phyloP scores from a whole-genome alignment of 331 rosid species.

The Malus hybrid region DNA sequence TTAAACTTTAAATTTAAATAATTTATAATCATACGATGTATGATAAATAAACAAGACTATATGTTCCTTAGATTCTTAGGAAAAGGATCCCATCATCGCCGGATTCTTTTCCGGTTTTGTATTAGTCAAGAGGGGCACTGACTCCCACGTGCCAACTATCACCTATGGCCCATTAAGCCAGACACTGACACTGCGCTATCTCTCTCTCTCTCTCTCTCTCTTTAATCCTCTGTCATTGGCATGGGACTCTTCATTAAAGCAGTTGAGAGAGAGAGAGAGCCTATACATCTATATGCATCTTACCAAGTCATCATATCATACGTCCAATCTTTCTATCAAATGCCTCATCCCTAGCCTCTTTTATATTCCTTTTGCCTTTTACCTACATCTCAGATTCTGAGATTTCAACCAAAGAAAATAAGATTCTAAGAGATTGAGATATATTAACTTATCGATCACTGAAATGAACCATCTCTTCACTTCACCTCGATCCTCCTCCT shows the following conservation, averaged over 20 bases:
- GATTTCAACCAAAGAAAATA: background rate
- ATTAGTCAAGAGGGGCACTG: background rate
- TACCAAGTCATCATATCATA: background rate
- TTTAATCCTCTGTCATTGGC: background rate
- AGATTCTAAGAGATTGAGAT: background rate
- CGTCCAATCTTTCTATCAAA: background rate
- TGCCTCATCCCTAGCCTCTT: background rate
- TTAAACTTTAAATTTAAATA: too few relatives aligned
- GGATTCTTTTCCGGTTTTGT: background rate
- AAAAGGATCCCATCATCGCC: too few relatives aligned
- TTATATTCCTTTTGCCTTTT: slow-evolving; percentile 45
- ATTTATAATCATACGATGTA: too few relatives aligned
- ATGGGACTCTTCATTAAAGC: slow-evolving; percentile 31
- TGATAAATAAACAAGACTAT: too few relatives aligned
- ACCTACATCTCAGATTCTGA: background rate
- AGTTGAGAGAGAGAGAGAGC: background rate
- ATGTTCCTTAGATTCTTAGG: too few relatives aligned
- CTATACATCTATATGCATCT: background rate
- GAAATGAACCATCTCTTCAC: background rate
- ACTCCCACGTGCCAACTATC: slow-evolving; percentile 34
- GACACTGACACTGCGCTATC: background rate
- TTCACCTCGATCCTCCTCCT: background rate
- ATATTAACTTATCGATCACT: background rate
- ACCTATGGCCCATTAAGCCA: background rate
- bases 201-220: background rate